phyloP scores from a whole-genome alignment of 2,329 filamentous ascomycete species.

The Colletotrichum sublineola region DNA sequence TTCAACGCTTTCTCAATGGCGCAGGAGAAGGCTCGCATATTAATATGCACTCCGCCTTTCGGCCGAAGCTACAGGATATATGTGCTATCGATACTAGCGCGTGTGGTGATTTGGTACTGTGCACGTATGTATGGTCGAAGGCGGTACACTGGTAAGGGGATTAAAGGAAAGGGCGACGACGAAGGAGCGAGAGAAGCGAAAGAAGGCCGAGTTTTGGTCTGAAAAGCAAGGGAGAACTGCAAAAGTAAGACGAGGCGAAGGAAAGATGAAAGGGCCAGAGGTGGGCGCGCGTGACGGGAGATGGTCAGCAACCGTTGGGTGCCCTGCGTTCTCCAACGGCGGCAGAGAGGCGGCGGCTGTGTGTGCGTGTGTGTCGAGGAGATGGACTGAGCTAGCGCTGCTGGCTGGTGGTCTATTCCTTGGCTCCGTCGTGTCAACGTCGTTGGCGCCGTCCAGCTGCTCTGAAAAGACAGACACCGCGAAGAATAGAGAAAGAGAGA shows the following conservation, averaged over 20 bases:
- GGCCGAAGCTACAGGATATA: conserved; percentile 16
- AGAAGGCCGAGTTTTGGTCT: background rate
- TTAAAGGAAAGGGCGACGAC: background rate
- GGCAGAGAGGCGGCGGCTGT: conserved; percentile 19
- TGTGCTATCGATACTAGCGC: conserved; percentile 31
- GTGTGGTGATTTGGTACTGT: background rate
- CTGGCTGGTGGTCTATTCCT: conserved; percentile 17
- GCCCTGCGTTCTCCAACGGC: conserved; percentile 32
- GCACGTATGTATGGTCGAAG: conserved; percentile 5
- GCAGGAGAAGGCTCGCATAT: conserved; percentile 39
- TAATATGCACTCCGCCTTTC: conserved; percentile 36
- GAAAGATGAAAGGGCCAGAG: conserved; percentile 15
- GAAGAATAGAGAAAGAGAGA: background rate
- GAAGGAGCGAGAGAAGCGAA: conserved; percentile 19
- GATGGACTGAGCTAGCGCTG: conserved; percentile 27
- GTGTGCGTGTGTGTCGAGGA: conserved; percentile 32
- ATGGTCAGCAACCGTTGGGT: conserved; percentile 31
- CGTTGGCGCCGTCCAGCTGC: conserved; percentile 1
- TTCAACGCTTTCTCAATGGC: conserved; percentile 37
- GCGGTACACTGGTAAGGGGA: conserved; percentile 6
- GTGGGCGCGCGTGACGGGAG: conserved; percentile 36
- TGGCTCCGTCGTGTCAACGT: conserved; percentile 6
- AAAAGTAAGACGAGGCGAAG: conserved; percentile 10
- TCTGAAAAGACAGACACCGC: background rate
- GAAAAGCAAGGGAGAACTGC: conserved; percentile 3